A percentile compares a stretch with the other conserved stretches of the same genome.
Evolutionary conservation across 805 yeast genomes (phyloP).

Genomic region (Wickerhamomyces xylosicus): DNA sequence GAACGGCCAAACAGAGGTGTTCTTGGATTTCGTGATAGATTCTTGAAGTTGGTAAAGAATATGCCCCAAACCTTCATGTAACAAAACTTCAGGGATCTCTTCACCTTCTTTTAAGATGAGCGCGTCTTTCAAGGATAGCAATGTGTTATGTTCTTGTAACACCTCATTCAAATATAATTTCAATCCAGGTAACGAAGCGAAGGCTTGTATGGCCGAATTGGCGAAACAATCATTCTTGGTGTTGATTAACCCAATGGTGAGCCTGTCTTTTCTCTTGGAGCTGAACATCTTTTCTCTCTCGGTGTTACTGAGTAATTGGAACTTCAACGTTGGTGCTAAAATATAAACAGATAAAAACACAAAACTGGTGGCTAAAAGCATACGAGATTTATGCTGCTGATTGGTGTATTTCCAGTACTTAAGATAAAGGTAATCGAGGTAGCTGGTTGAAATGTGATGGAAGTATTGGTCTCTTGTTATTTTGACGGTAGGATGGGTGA

Average conservation of each 20-base stretch:
- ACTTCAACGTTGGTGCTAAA: conserved; percentile 19
- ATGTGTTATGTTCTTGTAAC: conserved; percentile 14
- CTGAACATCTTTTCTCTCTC: conserved; percentile 19
- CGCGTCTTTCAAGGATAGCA: conserved; percentile 6
- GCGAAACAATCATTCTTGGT: conserved; percentile 88
- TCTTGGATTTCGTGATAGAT: conserved; percentile 39
- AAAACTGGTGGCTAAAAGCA: conserved; percentile 16
- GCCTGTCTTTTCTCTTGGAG: conserved; percentile 54
- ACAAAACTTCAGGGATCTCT: conserved; percentile 30
- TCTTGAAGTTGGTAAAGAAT: conserved; percentile 51
- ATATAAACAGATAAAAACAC: conserved; percentile 21
- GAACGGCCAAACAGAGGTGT: conserved; percentile 71
- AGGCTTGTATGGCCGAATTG: conserved; percentile 77
- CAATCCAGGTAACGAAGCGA: conserved; percentile 50
- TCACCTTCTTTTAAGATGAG: conserved; percentile 7
- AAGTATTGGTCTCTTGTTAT: conserved; percentile 12
- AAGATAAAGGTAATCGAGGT: conserved; percentile 8
- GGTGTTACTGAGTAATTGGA: conserved; percentile 11
- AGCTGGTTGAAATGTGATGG: conserved; percentile 5
- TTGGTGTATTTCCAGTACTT: conserved; percentile 16
- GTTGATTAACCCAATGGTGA: conserved; percentile 77
- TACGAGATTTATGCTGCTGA: conserved; percentile 7
- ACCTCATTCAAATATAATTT: conserved; percentile 41
- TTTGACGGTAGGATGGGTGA: background rate
- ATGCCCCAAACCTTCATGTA: conserved; percentile 48